Evolutionary conservation across 305 asterid genomes (phyloP).

Genomic region (Fraxinus nigra): DNA sequence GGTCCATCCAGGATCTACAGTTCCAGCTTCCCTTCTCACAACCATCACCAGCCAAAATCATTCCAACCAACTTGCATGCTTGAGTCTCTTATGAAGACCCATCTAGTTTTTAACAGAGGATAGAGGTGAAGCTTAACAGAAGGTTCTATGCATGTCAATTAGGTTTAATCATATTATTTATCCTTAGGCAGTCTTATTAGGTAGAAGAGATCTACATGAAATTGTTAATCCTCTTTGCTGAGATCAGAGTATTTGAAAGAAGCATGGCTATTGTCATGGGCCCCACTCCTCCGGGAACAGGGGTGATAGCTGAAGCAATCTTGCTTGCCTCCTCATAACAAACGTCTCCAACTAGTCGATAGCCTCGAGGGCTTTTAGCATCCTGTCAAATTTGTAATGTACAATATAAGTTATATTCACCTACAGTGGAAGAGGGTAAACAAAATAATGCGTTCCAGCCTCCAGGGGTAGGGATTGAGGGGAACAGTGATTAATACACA

Average conservation of each 20-base stretch:
- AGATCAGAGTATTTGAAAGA: conserved; percentile 77
- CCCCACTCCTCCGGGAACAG: conserved; percentile 56
- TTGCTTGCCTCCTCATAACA: conserved; percentile 46
- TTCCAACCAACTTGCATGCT: neutral
- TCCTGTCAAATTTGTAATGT: conserved; percentile 44
- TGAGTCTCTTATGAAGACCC: neutral
- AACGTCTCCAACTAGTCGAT: conserved; percentile 48
- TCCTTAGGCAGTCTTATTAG: neutral
- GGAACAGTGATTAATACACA: neutral
- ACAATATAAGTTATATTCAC: neutral
- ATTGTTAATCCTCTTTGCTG: conserved; percentile 67
- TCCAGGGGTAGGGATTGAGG: neutral
- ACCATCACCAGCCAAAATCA: neutral
- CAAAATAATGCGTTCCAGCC: neutral
- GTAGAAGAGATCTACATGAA: conserved; percentile 28
- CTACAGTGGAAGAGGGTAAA: neutral
- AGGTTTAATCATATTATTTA: neutral
- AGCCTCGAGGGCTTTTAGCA: conserved; percentile 39
- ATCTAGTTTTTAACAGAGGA: neutral
- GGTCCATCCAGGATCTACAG: neutral
- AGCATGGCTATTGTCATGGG: conserved; percentile 58
- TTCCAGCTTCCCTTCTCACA: neutral
- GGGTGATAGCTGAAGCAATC: conserved; percentile 54
- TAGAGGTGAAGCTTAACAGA: neutral
- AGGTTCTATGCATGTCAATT: neutral